phyloP scores from a whole-genome alignment of 352 stramenopile species.

The Phytophthora hibernalis region DNA sequence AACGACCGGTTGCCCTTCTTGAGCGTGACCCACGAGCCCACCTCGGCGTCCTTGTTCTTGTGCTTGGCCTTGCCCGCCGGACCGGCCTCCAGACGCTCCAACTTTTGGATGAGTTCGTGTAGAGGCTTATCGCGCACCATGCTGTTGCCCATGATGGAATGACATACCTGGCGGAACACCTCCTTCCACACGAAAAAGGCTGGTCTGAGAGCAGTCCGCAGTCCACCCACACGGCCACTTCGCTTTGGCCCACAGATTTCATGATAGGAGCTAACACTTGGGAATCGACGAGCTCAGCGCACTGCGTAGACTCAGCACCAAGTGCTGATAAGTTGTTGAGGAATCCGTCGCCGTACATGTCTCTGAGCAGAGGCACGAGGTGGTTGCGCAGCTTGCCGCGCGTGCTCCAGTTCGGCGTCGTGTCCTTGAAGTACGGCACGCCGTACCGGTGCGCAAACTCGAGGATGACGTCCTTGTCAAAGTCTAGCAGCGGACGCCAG shows the following conservation, averaged over 20 bases:
- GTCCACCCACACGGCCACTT: slow-evolving; percentile 79
- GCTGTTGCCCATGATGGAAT: slow-evolving; percentile 80
- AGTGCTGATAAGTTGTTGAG: slow-evolving; percentile 85
- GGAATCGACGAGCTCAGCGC: slow-evolving; percentile 67
- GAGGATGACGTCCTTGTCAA: slow-evolving; percentile 96
- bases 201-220: slow-evolving; percentile 58
- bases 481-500: slow-evolving; percentile 93
- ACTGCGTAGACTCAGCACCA: slow-evolving; percentile 82
- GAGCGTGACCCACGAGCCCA: slow-evolving; percentile 82
- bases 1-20: slow-evolving; percentile 88
- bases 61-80: slow-evolving; percentile 37
- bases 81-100: slow-evolving; percentile 51
- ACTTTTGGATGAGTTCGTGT: slow-evolving; percentile 76
- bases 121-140: slow-evolving; percentile 89
- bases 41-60: slow-evolving; percentile 49
- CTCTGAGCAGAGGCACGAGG: slow-evolving; percentile 93
- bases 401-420: slow-evolving; percentile 96
- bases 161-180: slow-evolving; percentile 83
- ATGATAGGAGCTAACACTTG: slow-evolving; percentile 72
- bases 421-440: slow-evolving; percentile 98
- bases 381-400: slow-evolving; percentile 96
- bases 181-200: slow-evolving; percentile 91
- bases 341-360: slow-evolving; percentile 95
- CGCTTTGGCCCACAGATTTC: slow-evolving; percentile 55
- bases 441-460: slow-evolving; percentile 95